Conservation (phyloP, 176 grass and related monocot species). For the Raddia distichophylla region DNA sequence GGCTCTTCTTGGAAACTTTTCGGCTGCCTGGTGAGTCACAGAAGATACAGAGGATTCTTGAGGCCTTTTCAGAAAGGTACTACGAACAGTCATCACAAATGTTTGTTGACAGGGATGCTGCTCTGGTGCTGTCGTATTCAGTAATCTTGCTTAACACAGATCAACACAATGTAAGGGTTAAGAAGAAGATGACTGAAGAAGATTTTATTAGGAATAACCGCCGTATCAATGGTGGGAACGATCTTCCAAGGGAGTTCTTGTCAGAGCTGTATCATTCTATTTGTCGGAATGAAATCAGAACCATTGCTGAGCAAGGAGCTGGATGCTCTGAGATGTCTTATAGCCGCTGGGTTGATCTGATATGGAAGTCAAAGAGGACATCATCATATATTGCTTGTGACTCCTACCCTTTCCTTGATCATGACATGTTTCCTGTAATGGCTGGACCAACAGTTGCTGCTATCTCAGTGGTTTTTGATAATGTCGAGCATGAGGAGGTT, state of each 20-base stretch:
- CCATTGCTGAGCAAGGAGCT: constrained; percentile 77
- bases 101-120: constrained; percentile 88
- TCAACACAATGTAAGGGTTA: constrained; percentile 94
- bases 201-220: constrained; percentile 98
- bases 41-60: constrained; percentile 96
- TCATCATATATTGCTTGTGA: constrained; percentile 74
- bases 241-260: constrained; percentile 89
- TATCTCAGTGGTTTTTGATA: constrained; percentile 95
- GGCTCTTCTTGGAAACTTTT: constrained; percentile 98
- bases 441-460: constrained; percentile 86
- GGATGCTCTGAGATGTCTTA: constrained; percentile 94
- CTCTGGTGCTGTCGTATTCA: constrained; percentile 89
- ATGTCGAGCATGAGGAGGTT: constrained; percentile 79
- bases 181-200: constrained; percentile 99
- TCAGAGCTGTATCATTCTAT: constrained; percentile 85
- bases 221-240: constrained; percentile 84
- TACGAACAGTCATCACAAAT: constrained; percentile 92
- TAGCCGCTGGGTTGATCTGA: constrained; percentile 90
- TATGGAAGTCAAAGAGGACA: constrained; percentile 82
- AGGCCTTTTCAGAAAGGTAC: constrained; percentile 95
- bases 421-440: constrained; percentile 93
- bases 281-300: constrained; percentile 92
- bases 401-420: constrained; percentile 74
- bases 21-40: constrained; percentile 94
- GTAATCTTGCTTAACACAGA: constrained; percentile 98